Percentiles rank a stretch among this genome's conserved stretches.
Conservation (phyloP, 2,329 filamentous ascomycete genomes). For the Hymenoscyphus repandus region DNA sequence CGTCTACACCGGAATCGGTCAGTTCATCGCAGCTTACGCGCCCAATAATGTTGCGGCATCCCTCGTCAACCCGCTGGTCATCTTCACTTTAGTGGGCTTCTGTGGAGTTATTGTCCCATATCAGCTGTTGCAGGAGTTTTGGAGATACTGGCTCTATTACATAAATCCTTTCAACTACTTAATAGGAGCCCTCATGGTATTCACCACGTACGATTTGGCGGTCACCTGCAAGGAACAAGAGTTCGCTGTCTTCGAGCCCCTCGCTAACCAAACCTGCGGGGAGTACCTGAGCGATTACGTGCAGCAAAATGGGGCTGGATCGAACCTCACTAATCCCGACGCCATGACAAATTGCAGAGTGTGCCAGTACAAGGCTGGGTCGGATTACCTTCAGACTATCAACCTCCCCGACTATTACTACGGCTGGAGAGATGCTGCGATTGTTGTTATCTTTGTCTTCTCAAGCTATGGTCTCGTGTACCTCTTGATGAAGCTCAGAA, state of each 20-base stretch:
- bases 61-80: conserved; percentile 50
- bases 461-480: not conserved
- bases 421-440: not conserved
- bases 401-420: conserved; percentile 27
- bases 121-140: conserved; percentile 38
- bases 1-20: conserved; percentile 69
- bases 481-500: not conserved
- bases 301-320: not conserved
- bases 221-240: conserved; percentile 48
- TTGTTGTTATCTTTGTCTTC: not conserved
- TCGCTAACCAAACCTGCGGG: conserved; percentile 57
- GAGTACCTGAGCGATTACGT: conserved; percentile 61
- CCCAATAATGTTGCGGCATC: conserved; percentile 62
- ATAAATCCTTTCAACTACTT: conserved; percentile 55
- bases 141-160: conserved; percentile 41
- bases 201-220: conserved; percentile 47
- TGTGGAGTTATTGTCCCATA: conserved; percentile 68
- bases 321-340: conserved; percentile 43
- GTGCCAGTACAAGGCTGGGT: conserved; percentile 57
- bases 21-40: conserved; percentile 79
- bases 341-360: conserved; percentile 60
- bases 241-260: conserved; percentile 58
- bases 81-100: conserved; percentile 59
- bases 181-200: conserved; percentile 63
- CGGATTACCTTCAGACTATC: conserved; percentile 58